Conservation (phyloP, 179 eudicot species). For the Gypsophila paniculata region DNA sequence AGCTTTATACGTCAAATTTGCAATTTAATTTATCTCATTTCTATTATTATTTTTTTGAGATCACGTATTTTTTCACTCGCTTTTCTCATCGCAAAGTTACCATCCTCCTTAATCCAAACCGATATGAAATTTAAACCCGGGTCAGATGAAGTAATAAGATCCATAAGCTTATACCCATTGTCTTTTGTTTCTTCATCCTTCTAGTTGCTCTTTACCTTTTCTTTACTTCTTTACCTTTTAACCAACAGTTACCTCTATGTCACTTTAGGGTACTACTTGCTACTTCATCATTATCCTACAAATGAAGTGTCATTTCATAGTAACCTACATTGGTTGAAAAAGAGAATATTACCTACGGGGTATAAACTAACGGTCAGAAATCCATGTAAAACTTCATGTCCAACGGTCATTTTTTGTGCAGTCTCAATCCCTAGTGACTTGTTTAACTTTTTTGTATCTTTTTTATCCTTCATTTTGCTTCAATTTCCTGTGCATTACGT, state of each 20-base stretch:
- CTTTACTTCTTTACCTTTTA: background rate
- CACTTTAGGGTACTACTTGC: background rate
- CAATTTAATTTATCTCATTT: too few relatives aligned
- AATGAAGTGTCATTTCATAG: slow-evolving; percentile 24
- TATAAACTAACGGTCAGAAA: slow-evolving; percentile 17
- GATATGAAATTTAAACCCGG: too few relatives aligned
- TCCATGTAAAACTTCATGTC: slow-evolving; percentile 15
- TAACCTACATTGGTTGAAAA: slow-evolving; percentile 10
- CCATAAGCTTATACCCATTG: slow-evolving; percentile 14
- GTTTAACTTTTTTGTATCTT: background rate
- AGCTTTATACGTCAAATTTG: too few relatives aligned
- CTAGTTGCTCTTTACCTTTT: background rate
- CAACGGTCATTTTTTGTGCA: slow-evolving; percentile 26
- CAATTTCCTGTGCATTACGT: background rate
- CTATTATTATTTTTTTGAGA: too few relatives aligned
- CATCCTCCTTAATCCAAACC: too few relatives aligned
- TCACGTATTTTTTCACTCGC: too few relatives aligned
- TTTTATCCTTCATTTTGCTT: background rate
- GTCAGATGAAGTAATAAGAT: background rate
- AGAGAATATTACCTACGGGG: slow-evolving; percentile 23
- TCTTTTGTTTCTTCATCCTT: too few relatives aligned
- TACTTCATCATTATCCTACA: background rate
- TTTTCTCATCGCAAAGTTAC: too few relatives aligned
- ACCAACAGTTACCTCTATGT: slow-evolving; percentile 16
- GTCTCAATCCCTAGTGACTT: slow-evolving; percentile 21